Evolutionary conservation across 768 basidiomycete genomes (phyloP).

Genomic region (Suillus brevipes): DNA sequence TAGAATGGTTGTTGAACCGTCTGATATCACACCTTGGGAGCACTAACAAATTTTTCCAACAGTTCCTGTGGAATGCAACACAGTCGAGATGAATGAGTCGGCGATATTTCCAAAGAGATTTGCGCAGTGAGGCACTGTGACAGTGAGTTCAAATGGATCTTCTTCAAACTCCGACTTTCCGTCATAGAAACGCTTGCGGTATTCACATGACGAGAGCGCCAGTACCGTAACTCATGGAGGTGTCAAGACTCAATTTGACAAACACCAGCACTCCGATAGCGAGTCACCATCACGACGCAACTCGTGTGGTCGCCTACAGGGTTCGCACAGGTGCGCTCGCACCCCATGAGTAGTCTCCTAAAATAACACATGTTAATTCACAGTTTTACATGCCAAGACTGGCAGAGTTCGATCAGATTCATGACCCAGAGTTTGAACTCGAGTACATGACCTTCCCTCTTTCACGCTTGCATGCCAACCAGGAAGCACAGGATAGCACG

Average conservation of each 20-base stretch:
- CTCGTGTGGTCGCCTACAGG: conserved; percentile 70
- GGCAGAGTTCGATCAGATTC: conserved; percentile 44
- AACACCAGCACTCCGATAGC: conserved; percentile 63
- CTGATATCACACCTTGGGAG: background rate
- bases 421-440: conserved; percentile 63
- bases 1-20: background rate
- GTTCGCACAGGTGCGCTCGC: conserved; percentile 73
- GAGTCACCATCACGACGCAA: conserved; percentile 72
- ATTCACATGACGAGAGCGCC: too few species aligned
- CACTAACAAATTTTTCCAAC: background rate
- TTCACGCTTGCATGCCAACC: conserved; percentile 39
- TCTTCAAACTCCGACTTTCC: too few species aligned
- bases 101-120: too few species aligned
- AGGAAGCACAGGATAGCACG: conserved; percentile 19
- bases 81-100: background rate
- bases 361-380: conserved; percentile 6
- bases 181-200: too few species aligned
- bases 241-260: conserved; percentile 61
- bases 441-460: conserved; percentile 73
- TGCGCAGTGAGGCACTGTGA: too few species aligned
- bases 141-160: too few species aligned
- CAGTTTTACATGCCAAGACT: conserved; percentile 71
- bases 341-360: conserved; percentile 9
- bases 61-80: background rate
- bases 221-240: conserved; percentile 60